Evolutionary conservation across 2,329 filamentous ascomycete genomes (phyloP).

Genomic region (Penicillium crustosum): DNA sequence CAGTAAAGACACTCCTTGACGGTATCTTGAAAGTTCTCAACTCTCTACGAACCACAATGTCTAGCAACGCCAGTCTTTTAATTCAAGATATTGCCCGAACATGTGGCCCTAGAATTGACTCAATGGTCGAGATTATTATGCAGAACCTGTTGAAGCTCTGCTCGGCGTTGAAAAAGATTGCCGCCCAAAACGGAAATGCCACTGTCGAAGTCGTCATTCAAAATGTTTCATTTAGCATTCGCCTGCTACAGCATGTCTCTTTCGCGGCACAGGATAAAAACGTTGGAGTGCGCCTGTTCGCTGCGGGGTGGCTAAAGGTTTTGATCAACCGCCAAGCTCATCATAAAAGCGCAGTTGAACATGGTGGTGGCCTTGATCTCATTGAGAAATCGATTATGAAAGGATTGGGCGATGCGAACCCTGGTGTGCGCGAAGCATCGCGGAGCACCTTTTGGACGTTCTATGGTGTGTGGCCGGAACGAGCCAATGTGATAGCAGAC

Average conservation of each 20-base stretch:
- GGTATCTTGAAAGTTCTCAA: constrained; percentile 83
- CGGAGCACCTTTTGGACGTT: constrained; percentile 86
- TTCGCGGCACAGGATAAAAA: constrained; percentile 89
- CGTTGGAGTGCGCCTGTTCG: constrained; percentile 77
- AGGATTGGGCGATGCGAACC: constrained; percentile 84
- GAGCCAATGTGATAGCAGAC: constrained; percentile 75
- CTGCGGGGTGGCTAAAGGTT: constrained; percentile 79
- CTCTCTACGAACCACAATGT: constrained; percentile 85
- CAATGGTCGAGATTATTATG: constrained; percentile 85
- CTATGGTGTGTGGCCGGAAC: constrained; percentile 71
- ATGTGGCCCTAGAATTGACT: constrained; percentile 76
- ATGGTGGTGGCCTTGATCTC: constrained; percentile 76
- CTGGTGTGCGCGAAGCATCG: constrained; percentile 82
- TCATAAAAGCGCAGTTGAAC: constrained; percentile 81
- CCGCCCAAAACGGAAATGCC: constrained; percentile 75
- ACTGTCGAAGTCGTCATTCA: constrained; percentile 80
- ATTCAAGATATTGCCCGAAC: constrained; percentile 80
- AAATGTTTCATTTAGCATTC: constrained; percentile 73
- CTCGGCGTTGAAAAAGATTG: constrained; percentile 88
- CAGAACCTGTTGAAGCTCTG: constrained; percentile 88
- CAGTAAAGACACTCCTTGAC: constrained; percentile 74
- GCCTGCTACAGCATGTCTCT: constrained; percentile 83
- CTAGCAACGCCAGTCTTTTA: constrained; percentile 78
- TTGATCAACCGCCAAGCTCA: constrained; percentile 71
- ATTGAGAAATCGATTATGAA: constrained; percentile 88